Base-by-base conservation (phyloP, 108 stramenopile species). In the Cyclotella cryptica region DNA sequence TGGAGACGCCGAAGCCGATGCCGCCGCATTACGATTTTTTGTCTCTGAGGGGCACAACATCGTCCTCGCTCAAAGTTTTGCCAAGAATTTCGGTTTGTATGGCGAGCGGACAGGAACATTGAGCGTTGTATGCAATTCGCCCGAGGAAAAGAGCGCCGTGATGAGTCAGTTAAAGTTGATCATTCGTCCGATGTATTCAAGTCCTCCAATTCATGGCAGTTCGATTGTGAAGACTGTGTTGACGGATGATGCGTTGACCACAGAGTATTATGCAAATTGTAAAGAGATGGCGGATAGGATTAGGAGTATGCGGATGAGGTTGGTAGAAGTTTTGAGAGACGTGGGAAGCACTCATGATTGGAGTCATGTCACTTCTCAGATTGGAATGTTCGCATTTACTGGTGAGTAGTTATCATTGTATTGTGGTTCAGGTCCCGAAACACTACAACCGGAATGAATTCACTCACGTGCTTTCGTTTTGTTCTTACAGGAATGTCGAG, bases 41-140 rank as follows among this genome's bases (percentile, higher is more conserved):
- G 96, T 96, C 10, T 80, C 69, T 0, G 92, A 93, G 42, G 97
- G 97, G 10, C 92, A 98, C 66, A 89, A 91, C 53, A 74, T 99
- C 40, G 69, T 93, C 17, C 80, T 99, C 75, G 94, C 92, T 4
- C 99, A 99, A 83, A 96, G 95, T 29, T 99, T 97, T 84, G 96
- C 98, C 47, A 99, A 99, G 87, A 99, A 99, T 87, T 99, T 99
- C 81, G 99, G 99, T 8, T 85, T 99, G 54, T 99, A 99, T 75
- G 99, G 99, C 51, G 93, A 99, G 75, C 87, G 99, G 22, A 92
- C 95, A 57, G 99, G 99, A 10, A 92, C 97, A 14, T 83, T 99
- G 22, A 92, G 90, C 46, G 88, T 98, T 10, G 94, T 98, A 10
- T 93, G 93, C 73, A 74, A 73, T 19, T 79, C 89, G 75, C 74